Evolutionary conservation across 2,329 filamentous ascomycete genomes (phyloP), one percentile per base, ranked within the genome.

Genomic region (Trichoderma breve): DNA sequence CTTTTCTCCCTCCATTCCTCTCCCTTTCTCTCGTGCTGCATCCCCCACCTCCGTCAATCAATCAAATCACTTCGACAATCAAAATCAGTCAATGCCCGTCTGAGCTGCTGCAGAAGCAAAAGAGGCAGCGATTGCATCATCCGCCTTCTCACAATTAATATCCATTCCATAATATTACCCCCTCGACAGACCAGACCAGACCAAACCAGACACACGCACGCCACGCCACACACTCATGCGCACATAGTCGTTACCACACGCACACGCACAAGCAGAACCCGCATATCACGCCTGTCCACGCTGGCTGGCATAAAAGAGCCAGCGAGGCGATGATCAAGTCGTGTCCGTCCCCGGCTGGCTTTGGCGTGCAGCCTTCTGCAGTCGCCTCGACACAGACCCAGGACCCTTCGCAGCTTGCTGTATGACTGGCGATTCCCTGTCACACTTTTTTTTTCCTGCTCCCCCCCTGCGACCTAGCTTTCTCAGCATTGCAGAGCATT

Each of bases 301-400:
- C 63, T 72, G 70, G 63, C 70, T 67, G 70, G 63, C 70, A 72
- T 66, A 53, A 71, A 55, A 67, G 53, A 62, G 71, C 53, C 71
- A 77, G 74, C 76, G 74, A 77, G 75, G 75, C 76, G 72, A 71
- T 57, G 69, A 73, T 73, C 68, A 70, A 64, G 58, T 75, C 74
- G 74, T 77, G 76, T 76, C 73, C 71, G 73, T 64, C 70, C 70
- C 62, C 68, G 70, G 73, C 73, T 74, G 73, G 73, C 68, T 65
- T 72, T 57, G 43, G 26, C 68, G 57, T 73, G 76, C 77, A 78
- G 78, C 77, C 74, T 77, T 77, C 76, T 76, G 78, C 76, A 75
- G 78, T 74, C 72, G 70, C 26, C 69, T 30, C 53, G 66, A 61
- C 34, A 61, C 26, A 60, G 21, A 43, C 21, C 55, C 55, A 60